Base-by-base conservation (phyloP, 2,329 filamentous ascomycete species). In the Diplodia seriata region DNA sequence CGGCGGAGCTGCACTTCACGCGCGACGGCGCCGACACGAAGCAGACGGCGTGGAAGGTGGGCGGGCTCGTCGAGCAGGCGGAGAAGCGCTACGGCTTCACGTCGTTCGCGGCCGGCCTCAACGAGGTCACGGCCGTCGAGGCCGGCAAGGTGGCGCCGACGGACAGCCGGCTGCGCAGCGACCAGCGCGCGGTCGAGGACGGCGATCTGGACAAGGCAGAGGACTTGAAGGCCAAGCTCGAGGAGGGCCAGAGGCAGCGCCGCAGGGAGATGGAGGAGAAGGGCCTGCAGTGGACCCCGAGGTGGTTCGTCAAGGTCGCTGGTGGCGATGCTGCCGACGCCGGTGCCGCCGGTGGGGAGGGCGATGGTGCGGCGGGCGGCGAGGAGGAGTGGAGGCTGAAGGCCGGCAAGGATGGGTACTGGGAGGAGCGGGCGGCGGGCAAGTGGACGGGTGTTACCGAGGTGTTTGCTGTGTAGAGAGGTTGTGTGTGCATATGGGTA, bases 41-140 rank as follows among this genome's bases (percentile, higher is more conserved):
- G 57, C 84, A 87, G 59, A 88, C 90, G 33, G 86, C 97, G 72
- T 99, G 95, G 95, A 86, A 83, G 4, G 91, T 85, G 0, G 93
- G 93, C 1, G 77, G 87, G 4, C 85, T 98, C 8, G 93, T 97
- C 5, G 89, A 92, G 5, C 90, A 94, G 68, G 86, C 93, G 0
- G 81, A 88, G 1, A 90, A 91, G 73, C 91, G 91, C 43, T 99
- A 97, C 78, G 95, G 95, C 4, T 86, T 97, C 76, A 97, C 95
- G 0, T 83, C 86, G 0, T 99, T 98, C 76, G 93, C 94, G 0
- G 94, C 93, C 0, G 81, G 85, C 1, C 85, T 99, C 54, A 99
- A 99, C 74, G 92, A 99, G 79, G 85, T 97, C 69, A 98, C 95
- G 0, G 74, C 85, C 0, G 83, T 97, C 6, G 95, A 99, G 78